Evolutionary conservation across 805 yeast species (phyloP).

Genomic region (Schwanniomyces sp.): DNA sequence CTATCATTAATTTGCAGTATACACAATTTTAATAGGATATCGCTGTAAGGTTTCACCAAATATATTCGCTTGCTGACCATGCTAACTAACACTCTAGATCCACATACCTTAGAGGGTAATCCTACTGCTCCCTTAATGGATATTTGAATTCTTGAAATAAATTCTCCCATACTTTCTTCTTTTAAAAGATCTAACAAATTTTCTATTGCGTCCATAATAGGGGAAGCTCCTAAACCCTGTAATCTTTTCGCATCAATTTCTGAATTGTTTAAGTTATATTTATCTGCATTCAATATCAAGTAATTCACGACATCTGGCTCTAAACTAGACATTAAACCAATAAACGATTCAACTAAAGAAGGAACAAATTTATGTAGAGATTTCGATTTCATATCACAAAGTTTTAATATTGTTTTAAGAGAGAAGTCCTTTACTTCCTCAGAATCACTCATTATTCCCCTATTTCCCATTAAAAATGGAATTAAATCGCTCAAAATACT

Average conservation of each 20-base stretch:
- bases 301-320: constrained; percentile 93
- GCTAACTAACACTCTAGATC: constrained; percentile 68
- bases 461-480: constrained; percentile 77
- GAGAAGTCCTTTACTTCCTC: constrained; percentile 81
- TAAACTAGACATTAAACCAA: constrained; percentile 73
- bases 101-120: constrained; percentile 86
- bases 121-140: constrained; percentile 77
- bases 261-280: constrained; percentile 69
- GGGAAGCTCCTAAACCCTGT: constrained; percentile 74
- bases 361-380: constrained; percentile 69
- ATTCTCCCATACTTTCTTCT: constrained; percentile 44
- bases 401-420: constrained; percentile 66
- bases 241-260: constrained; percentile 78
- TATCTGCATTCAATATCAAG: constrained; percentile 82
- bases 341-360: constrained; percentile 64
- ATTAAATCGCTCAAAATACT: constrained; percentile 56
- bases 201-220: constrained; percentile 86
- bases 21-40: constrained; percentile 59
- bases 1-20: constrained; percentile 61
- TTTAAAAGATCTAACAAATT: constrained; percentile 60
- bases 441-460: constrained; percentile 81
- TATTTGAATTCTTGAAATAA: constrained; percentile 49
- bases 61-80: constrained; percentile 57
- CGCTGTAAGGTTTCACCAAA: constrained; percentile 52
- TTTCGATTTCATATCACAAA: constrained; percentile 63